Percentiles rank a stretch among this genome's conserved stretches.
Evolutionary conservation across 1,139 yeast species (phyloP).

Genomic region (Diutina mesorugosa): DNA sequence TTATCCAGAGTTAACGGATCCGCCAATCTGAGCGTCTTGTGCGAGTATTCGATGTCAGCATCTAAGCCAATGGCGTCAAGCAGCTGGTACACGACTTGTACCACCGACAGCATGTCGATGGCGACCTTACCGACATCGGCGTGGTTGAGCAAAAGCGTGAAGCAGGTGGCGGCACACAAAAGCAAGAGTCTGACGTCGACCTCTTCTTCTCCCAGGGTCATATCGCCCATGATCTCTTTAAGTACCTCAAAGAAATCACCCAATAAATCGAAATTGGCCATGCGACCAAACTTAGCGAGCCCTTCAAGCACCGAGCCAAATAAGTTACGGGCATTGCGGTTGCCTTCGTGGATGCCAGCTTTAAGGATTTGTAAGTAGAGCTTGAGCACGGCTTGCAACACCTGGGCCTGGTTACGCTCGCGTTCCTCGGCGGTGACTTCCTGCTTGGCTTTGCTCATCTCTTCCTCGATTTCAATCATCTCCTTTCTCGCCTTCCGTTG

Average conservation of each 20-base stretch:
- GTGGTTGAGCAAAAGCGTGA: conserved; percentile 67
- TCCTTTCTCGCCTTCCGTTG: conserved; percentile 83
- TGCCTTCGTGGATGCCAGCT: conserved; percentile 23
- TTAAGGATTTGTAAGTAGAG: conserved; percentile 69
- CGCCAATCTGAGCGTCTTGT: conserved; percentile 63
- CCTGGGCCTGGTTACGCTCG: conserved; percentile 74
- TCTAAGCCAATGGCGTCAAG: conserved; percentile 61
- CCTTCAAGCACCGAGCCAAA: conserved; percentile 90
- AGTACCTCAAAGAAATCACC: conserved; percentile 88
- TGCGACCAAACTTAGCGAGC: conserved; percentile 75
- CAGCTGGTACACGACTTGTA: conserved; percentile 57
- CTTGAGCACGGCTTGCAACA: conserved; percentile 57
- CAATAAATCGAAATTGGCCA: conserved; percentile 82
- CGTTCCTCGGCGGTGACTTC: conserved; percentile 80
- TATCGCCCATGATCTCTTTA: conserved; percentile 59
- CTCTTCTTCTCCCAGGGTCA: conserved; percentile 12
- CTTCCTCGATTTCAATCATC: conserved; percentile 76
- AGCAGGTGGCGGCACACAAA: conserved; percentile 80
- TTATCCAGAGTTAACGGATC: conserved; percentile 53
- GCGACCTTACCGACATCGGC: conserved; percentile 42
- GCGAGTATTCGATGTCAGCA: conserved; percentile 76
- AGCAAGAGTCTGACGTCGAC: conserved; percentile 49
- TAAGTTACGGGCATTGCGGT: conserved; percentile 38
- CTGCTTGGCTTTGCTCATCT: conserved; percentile 75
- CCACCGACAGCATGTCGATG: conserved; percentile 59